Conservation (phyloP, 2,329 filamentous ascomycete genomes). For the Endoconidiophora polonica region DNA sequence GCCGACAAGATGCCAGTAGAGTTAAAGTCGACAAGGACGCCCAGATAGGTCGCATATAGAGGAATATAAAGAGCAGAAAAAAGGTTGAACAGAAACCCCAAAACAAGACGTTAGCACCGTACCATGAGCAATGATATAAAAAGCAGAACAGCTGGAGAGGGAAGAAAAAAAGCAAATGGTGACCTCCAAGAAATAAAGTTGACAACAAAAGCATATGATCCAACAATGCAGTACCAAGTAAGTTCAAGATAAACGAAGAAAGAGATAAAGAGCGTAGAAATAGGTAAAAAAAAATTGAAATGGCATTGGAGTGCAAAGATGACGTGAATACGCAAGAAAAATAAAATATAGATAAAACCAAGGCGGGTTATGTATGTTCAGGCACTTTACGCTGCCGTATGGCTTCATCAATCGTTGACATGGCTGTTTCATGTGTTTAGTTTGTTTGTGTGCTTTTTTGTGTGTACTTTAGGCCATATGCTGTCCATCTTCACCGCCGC, state of each 20-base stretch:
- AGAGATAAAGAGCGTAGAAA: not conserved
- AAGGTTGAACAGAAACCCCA: too few species aligned
- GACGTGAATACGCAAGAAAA: not conserved
- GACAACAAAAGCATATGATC: constrained; percentile 1
- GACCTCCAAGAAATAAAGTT: too few species aligned
- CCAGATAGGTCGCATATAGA: too few species aligned
- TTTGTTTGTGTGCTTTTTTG: not conserved
- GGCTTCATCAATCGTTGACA: constrained; percentile 3
- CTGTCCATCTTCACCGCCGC: constrained; percentile 66
- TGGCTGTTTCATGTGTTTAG: constrained; percentile 7
- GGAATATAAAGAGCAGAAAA: too few species aligned
- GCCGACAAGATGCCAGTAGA: too few species aligned
- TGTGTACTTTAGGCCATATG: constrained; percentile 27
- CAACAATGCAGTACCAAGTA: not conserved
- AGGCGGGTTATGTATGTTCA: not conserved
- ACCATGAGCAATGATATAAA: too few species aligned
- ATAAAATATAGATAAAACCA: not conserved
- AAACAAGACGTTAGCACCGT: too few species aligned
- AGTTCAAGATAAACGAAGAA: not conserved
- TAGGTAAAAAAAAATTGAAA: not conserved
- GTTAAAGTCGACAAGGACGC: too few species aligned
- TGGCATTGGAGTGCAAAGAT: not conserved
- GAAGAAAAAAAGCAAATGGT: too few species aligned
- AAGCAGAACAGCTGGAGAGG: too few species aligned
- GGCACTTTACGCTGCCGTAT: not conserved